Conservation (phyloP, 208 protist genomes). For the Wallacemonas collosoma region DNA sequence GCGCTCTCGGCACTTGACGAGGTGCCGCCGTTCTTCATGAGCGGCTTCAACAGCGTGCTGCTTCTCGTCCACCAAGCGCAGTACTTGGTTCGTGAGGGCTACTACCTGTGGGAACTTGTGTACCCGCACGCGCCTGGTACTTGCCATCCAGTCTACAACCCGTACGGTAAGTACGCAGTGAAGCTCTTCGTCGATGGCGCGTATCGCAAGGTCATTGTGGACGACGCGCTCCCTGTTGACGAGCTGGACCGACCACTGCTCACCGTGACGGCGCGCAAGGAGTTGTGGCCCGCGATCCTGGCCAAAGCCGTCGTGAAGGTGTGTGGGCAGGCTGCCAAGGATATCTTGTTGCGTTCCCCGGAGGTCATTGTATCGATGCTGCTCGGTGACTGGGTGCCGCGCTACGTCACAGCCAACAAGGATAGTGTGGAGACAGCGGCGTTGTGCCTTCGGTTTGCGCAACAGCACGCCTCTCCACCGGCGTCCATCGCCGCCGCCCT, state of each 20-base stretch:
- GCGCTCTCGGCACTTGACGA: slow-evolving; percentile 57
- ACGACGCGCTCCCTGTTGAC: slow-evolving; percentile 88
- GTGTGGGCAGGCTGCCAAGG: slow-evolving; percentile 17
- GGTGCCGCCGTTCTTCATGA: slow-evolving; percentile 89
- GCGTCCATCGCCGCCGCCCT: neutral
- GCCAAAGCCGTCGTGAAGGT: slow-evolving; percentile 88
- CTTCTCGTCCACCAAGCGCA: slow-evolving; percentile 65
- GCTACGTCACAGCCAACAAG: slow-evolving; percentile 48
- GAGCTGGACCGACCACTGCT: slow-evolving; percentile 76
- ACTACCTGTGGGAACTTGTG: slow-evolving; percentile 91
- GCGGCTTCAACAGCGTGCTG: slow-evolving; percentile 87
- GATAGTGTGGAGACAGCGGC: slow-evolving; percentile 40
- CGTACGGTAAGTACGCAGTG: slow-evolving; percentile 90
- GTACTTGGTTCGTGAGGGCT: slow-evolving; percentile 40
- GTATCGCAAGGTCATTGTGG: slow-evolving; percentile 83
- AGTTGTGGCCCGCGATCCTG: slow-evolving; percentile 88
- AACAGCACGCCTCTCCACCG: slow-evolving; percentile 21
- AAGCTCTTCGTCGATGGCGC: slow-evolving; percentile 87
- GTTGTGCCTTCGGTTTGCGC: slow-evolving; percentile 40
- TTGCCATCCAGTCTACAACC: slow-evolving; percentile 91
- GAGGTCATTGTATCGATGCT: slow-evolving; percentile 64
- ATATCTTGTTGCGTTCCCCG: slow-evolving; percentile 22
- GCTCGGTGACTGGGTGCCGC: slow-evolving; percentile 79
- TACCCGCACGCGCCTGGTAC: slow-evolving; percentile 82
- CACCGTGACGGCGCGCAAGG: slow-evolving; percentile 64